Evolutionary conservation across 805 yeast species (phyloP), one percentile per base, ranked within the genome.

Genomic region (Nakazawaea ishiwadae): DNA sequence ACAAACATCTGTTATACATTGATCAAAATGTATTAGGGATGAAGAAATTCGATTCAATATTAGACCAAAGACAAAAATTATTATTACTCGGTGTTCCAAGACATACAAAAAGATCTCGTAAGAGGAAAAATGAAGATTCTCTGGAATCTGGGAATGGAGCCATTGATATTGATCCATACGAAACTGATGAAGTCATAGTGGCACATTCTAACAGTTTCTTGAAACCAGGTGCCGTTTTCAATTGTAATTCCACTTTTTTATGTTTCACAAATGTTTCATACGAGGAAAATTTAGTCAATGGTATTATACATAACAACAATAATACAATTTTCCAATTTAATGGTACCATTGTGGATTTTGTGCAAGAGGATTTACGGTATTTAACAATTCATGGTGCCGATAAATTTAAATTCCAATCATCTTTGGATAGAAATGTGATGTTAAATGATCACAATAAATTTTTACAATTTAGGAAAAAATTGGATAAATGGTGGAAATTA

Each of bases 401-500:
- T 58, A 6, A 56, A 55, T 37, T 48, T 50, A 45, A 59, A 58
- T 41, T 41, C 11, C 19, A 28, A 12, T 27, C 30, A 11, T 24
- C 31, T 15, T 12, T 15, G 12, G 34, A 40, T 23, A 20, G 28
- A 14, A 26, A 31, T 8, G 14, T 31, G 15, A 18, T 59, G 3
- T 55, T 58, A 21, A 59, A 58, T 39, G 54, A 52, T 30, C 46
- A 52, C 14, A 45, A 56, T 19, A 37, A 45, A 30, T 49, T 50
- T 41, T 52, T 55, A 37, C 57, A 57, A 12, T 51, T 54, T 31
- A 54, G 51, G 31, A 59, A 58, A 41, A 44, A 55, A 9, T 44
- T 62, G 17, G 50, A 60, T 3, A 60, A 55, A 42, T 62, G 68
- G 68, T 61, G 59, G 50, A 60, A 54, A 12, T 47, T 62, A 14